phyloP scores from a whole-genome alignment of 2,329 filamentous ascomycete species.

The Ceratocystis smalleyi region DNA sequence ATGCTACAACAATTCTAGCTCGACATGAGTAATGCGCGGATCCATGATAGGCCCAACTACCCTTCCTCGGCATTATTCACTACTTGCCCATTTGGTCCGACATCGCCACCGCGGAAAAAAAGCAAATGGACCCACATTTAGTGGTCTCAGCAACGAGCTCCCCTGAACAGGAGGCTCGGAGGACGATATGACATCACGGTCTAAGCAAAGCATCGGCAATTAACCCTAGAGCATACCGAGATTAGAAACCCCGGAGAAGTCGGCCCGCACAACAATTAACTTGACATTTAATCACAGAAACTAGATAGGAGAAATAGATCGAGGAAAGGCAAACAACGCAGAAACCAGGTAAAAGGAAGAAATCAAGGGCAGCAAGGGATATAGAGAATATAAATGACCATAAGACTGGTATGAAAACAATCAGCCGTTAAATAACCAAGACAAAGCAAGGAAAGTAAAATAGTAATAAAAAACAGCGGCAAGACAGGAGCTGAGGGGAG shows the following conservation, averaged over 20 bases:
- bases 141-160: background rate
- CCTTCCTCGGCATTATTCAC: background rate
- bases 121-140: background rate
- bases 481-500: background rate
- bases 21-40: background rate
- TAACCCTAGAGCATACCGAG: background rate
- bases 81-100: background rate
- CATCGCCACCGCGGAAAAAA: conserved; percentile 2
- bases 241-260: background rate
- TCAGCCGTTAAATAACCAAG: conserved; percentile 12
- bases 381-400: conserved; percentile 16
- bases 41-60: background rate
- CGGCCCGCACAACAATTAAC: background rate
- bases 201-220: background rate
- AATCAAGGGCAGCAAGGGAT: conserved; percentile 15
- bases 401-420: conserved; percentile 12
- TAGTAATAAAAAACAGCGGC: background rate
- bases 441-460: conserved; percentile 2
- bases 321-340: background rate
- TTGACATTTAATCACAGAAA: background rate
- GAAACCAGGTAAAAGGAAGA: conserved; percentile 4
- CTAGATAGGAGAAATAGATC: conserved; percentile 4
- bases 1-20: background rate
- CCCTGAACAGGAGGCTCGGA: background rate
- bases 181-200: background rate